phyloP scores from a whole-genome alignment of 2,329 filamentous ascomycete species.

The Xylariales sp. region DNA sequence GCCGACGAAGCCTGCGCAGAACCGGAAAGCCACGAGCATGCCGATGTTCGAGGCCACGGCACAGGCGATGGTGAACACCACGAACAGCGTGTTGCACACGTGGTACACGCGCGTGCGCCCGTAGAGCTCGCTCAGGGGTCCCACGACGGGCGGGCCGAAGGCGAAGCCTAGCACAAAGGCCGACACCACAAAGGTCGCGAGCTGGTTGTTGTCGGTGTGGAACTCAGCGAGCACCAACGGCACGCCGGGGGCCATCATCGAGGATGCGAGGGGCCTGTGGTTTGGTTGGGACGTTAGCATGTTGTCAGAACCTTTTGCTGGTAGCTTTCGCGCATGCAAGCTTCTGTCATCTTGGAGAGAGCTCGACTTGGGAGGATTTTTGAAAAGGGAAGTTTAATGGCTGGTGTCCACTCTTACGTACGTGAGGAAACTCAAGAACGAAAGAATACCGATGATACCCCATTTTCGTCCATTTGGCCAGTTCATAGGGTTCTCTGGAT shows the following conservation, averaged over 20 bases:
- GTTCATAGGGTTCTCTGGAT: conserved; percentile 37
- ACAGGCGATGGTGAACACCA: conserved; percentile 37
- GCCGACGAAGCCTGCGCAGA: conserved; percentile 59
- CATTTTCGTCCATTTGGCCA: conserved; percentile 36
- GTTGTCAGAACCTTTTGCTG: too few species aligned
- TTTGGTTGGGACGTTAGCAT: background rate
- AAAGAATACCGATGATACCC: conserved; percentile 29
- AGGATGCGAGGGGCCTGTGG: conserved; percentile 42
- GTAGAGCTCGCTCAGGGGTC: conserved; percentile 54
- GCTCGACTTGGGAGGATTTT: too few species aligned
- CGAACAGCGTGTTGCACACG: conserved; percentile 36
- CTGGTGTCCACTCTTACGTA: background rate
- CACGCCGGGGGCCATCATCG: conserved; percentile 7
- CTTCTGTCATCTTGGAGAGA: too few species aligned
- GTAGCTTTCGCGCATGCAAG: too few species aligned
- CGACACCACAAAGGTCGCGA: conserved; percentile 8
- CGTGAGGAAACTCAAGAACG: conserved; percentile 47
- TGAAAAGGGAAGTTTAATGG: too few species aligned
- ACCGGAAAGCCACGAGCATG: conserved; percentile 53
- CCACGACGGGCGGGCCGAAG: conserved; percentile 48
- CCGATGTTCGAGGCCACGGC: conserved; percentile 45
- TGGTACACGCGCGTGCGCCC: conserved; percentile 47
- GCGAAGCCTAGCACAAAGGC: conserved; percentile 9
- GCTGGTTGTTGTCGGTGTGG: conserved; percentile 1
- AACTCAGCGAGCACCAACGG: conserved; percentile 7